phyloP scores from a whole-genome alignment of 495 filamentous ascomycete species.

The Chlorociboria aeruginascens region DNA sequence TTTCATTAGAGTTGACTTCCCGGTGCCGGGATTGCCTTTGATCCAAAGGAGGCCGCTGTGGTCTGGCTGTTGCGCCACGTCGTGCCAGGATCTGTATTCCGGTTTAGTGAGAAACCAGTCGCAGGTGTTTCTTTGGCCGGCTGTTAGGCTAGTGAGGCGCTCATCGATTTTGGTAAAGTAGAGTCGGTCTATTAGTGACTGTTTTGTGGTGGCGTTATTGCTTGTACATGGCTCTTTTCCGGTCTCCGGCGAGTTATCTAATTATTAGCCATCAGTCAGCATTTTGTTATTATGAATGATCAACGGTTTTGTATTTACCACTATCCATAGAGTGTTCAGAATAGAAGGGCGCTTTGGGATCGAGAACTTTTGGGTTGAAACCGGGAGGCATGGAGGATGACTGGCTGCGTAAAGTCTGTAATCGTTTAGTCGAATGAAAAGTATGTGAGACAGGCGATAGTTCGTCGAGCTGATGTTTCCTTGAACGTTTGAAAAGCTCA shows the following conservation, averaged over 20 bases:
- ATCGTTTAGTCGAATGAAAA: constrained; percentile 9
- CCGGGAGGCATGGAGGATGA: constrained; percentile 5
- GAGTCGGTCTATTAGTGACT: constrained; percentile 14
- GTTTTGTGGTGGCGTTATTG: constrained; percentile 9
- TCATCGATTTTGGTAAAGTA: constrained; percentile 25
- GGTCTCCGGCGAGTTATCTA: neutral
- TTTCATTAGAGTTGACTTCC: constrained; percentile 35
- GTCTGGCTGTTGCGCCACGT: constrained; percentile 14
- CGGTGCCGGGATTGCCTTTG: constrained; percentile 29
- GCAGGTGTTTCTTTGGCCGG: constrained; percentile 23
- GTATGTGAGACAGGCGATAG: constrained; percentile 8
- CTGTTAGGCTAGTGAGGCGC: constrained; percentile 17
- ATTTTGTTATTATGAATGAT: constrained; percentile 8
- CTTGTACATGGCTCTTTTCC: constrained; percentile 1
- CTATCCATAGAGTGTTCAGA: constrained; percentile 5
- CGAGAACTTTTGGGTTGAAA: constrained; percentile 5
- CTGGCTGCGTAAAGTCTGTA: constrained; percentile 9
- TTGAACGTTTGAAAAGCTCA: constrained; percentile 8
- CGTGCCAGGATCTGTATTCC: constrained; percentile 24
- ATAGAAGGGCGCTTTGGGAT: constrained; percentile 3
- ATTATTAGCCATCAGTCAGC: constrained; percentile 3
- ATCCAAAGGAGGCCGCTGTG: constrained; percentile 31
- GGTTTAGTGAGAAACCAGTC: constrained; percentile 23
- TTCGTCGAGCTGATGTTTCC: constrained; percentile 6
- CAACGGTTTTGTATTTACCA: constrained; percentile 2